phyloP scores from a whole-genome alignment of 768 basidiomycete genomes.

The Suillus spraguei region DNA sequence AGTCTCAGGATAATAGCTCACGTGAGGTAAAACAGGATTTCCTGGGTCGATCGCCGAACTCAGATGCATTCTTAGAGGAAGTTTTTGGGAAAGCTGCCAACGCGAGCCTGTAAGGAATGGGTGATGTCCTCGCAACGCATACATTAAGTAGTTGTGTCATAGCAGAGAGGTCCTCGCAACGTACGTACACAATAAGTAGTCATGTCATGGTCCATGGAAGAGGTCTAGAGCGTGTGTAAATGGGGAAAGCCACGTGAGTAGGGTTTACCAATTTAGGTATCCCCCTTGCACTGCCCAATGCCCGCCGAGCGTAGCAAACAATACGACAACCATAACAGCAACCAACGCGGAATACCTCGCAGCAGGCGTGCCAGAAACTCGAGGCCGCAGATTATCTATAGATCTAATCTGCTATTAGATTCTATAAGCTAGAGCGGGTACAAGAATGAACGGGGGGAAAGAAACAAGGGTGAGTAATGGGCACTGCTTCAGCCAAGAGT shows the following conservation, averaged over 20 bases:
- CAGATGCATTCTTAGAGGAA: slow-evolving; percentile 72
- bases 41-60: slow-evolving; percentile 74
- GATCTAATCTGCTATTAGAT: neutral
- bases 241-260: neutral
- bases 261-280: neutral
- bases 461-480: slow-evolving; percentile 31
- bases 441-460: slow-evolving; percentile 29
- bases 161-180: neutral
- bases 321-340: neutral
- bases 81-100: slow-evolving; percentile 52
- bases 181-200: neutral
- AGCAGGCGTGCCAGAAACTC: neutral
- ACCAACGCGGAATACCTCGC: neutral
- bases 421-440: slow-evolving; percentile 9
- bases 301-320: neutral
- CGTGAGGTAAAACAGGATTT: slow-evolving; percentile 56
- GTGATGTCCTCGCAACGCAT: neutral
- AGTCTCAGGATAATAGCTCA: neutral
- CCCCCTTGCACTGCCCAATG: neutral
- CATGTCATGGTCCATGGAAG: too few relatives aligned
- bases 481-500: slow-evolving; percentile 27
- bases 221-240: too few relatives aligned
- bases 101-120: slow-evolving; percentile 32
- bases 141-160: neutral
- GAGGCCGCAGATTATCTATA: neutral